Evolutionary conservation across 768 basidiomycete species (phyloP).

Genomic region (Boletus reticuloceps): DNA sequence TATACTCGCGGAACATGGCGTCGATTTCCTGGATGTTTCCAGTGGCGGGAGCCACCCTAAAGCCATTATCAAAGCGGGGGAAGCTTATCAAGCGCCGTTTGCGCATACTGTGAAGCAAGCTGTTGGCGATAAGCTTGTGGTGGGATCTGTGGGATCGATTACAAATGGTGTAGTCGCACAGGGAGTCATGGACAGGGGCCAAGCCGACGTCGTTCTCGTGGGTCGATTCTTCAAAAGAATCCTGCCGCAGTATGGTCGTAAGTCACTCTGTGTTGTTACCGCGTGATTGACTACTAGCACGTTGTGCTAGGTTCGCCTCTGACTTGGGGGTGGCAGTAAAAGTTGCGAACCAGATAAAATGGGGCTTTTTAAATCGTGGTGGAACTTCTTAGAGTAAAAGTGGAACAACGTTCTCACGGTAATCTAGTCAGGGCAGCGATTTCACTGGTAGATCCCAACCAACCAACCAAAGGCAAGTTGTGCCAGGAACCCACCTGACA

Average conservation of each 20-base stretch:
- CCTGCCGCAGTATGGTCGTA: conserved; percentile 44
- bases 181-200: conserved; percentile 39
- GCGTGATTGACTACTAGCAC: background rate
- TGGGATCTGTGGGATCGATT: conserved; percentile 27
- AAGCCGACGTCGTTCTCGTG: conserved; percentile 48
- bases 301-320: conserved; percentile 42
- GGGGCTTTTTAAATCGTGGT: conserved; percentile 46
- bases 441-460: too few relatives aligned
- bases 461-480: too few relatives aligned
- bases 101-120: conserved; percentile 51
- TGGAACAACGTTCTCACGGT: too few relatives aligned
- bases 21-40: conserved; percentile 76
- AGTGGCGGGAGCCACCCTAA: conserved; percentile 54
- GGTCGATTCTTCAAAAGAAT: conserved; percentile 60
- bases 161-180: conserved; percentile 42
- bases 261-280: conserved; percentile 1
- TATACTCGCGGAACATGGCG: conserved; percentile 58
- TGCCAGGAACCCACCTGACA: too few relatives aligned
- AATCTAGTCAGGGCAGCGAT: too few relatives aligned
- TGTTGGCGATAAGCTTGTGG: conserved; percentile 39
- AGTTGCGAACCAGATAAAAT: conserved; percentile 52
- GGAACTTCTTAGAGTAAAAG: background rate
- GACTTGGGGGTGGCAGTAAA: conserved; percentile 49
- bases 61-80: conserved; percentile 26
- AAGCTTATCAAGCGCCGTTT: conserved; percentile 56